These are phyloP conservation scores for Ogataea kodamae DNA, from an alignment of 805 yeast species.

Conservation along the genomic window DNA sequence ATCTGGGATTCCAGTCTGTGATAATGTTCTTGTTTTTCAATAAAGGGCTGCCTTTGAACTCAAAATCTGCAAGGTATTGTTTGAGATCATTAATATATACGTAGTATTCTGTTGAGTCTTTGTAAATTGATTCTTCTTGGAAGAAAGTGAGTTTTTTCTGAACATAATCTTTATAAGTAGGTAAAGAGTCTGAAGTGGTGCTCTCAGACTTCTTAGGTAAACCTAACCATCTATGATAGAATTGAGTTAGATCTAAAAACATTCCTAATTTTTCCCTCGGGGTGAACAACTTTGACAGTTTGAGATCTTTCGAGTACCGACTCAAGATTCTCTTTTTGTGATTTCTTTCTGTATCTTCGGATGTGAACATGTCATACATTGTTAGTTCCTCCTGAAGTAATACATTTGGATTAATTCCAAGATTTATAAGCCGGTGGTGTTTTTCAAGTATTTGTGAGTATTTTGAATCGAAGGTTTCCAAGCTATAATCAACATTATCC, in stretches of 20 bases:
- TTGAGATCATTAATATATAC: constrained; percentile 45
- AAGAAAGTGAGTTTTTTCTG: constrained; percentile 3
- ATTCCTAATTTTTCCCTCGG: constrained; percentile 64
- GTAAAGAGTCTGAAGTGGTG: constrained; percentile 10
- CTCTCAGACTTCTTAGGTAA: constrained; percentile 29
- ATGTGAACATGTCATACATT: constrained; percentile 32
- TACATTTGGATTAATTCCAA: constrained; percentile 24
- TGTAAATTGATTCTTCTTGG: constrained; percentile 25
- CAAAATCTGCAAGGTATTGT: constrained; percentile 48
- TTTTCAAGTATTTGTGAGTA: constrained; percentile 32
- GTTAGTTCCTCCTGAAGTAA: constrained; percentile 17
- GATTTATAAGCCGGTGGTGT: constrained; percentile 28
- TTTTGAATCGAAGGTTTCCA: constrained; percentile 38
- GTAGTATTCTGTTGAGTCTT: constrained; percentile 36
- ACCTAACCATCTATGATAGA: constrained; percentile 54
- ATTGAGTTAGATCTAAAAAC: constrained; percentile 51
- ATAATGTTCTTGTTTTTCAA: no score
- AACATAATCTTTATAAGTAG: constrained; percentile 21
- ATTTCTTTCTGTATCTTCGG: constrained; percentile 18
- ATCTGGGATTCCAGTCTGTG: no score
- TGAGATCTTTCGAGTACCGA: constrained; percentile 45
- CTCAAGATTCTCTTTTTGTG: constrained; percentile 43
- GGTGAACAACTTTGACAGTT: constrained; percentile 48
- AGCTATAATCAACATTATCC: constrained; percentile 15
- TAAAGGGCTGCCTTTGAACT: constrained; percentile 47